Evolutionary conservation across 2,329 filamentous ascomycete species (phyloP).

Genomic region (Geosmithia flava): DNA sequence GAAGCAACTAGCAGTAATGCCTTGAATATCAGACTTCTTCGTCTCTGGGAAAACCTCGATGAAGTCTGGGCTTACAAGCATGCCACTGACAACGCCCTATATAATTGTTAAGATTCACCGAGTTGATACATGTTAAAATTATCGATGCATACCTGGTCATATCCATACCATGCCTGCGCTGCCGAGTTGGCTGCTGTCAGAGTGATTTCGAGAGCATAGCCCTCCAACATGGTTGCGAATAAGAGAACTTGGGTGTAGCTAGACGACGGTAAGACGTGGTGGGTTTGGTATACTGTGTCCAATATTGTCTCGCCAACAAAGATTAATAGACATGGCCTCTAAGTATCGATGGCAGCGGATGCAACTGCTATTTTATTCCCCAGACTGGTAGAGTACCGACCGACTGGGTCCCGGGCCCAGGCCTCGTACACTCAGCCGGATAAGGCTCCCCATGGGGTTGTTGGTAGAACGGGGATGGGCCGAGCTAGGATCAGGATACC

Average conservation of each 20-base stretch:
- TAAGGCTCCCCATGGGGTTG: background rate
- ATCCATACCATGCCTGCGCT: conserved; percentile 1
- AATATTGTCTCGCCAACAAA: no score
- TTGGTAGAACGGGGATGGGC: background rate
- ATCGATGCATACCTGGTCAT: background rate
- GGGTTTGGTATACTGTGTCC: no score
- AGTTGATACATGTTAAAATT: background rate
- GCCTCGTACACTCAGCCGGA: background rate
- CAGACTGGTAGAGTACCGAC: background rate
- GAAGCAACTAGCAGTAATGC: conserved; percentile 1
- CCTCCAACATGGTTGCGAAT: background rate
- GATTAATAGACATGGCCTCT: no score
- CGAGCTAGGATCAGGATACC: background rate
- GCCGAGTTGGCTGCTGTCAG: conserved; percentile 1
- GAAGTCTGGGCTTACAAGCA: conserved; percentile 1
- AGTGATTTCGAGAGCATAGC: background rate
- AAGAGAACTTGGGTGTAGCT: background rate
- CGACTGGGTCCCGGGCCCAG: background rate
- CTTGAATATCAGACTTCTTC: background rate
- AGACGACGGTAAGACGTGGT: no score
- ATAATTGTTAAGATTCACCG: background rate
- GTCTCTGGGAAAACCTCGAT: conserved; percentile 1
- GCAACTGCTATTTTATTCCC: background rate
- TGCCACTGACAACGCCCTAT: conserved; percentile 1
- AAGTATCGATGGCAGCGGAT: no score